These are phyloP conservation scores for Brasenia schreberi DNA, from an alignment of 164 flowering plant species.

Conservation along the genomic window DNA sequence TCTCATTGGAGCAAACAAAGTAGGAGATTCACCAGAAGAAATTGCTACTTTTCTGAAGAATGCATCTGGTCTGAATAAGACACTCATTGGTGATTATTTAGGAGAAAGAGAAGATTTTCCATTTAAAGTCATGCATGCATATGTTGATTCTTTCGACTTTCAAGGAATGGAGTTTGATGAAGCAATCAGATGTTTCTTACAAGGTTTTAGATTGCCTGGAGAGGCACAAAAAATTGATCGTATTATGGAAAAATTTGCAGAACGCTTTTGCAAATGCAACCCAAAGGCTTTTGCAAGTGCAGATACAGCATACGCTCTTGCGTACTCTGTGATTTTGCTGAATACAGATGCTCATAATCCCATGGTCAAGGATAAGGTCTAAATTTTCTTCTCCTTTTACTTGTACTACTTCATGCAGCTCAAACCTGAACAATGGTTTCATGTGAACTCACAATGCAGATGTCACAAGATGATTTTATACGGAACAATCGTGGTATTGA, in stretches of 20 bases:
- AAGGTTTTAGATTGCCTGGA: constrained; percentile 96
- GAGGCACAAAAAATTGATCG: constrained; percentile 99
- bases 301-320: constrained; percentile 97
- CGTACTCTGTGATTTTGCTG: constrained; percentile 92
- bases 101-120: constrained; percentile 96
- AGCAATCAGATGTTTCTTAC: constrained; percentile 79
- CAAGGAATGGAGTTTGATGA: constrained; percentile 92
- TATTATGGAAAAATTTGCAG: constrained; percentile 99
- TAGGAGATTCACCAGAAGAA: constrained; percentile 83
- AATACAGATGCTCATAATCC: constrained; percentile 99
- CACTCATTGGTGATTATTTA: constrained; percentile 88
- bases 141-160: constrained; percentile 91
- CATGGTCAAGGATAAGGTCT: constrained; percentile 91
- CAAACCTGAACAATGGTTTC: too few relatives aligned
- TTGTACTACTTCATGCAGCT: too few relatives aligned
- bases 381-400: background rate
- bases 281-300: constrained; percentile 89
- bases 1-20: constrained; percentile 81
- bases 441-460: constrained; percentile 32
- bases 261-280: constrained; percentile 95
- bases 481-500: constrained; percentile 98
- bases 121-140: constrained; percentile 95
- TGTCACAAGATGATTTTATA: constrained; percentile 95
- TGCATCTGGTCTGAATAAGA: constrained; percentile 80
- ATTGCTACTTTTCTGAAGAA: constrained; percentile 75